phyloP scores from a whole-genome alignment of 2,329 filamentous ascomycete genomes.

The Truncatella angustata region DNA sequence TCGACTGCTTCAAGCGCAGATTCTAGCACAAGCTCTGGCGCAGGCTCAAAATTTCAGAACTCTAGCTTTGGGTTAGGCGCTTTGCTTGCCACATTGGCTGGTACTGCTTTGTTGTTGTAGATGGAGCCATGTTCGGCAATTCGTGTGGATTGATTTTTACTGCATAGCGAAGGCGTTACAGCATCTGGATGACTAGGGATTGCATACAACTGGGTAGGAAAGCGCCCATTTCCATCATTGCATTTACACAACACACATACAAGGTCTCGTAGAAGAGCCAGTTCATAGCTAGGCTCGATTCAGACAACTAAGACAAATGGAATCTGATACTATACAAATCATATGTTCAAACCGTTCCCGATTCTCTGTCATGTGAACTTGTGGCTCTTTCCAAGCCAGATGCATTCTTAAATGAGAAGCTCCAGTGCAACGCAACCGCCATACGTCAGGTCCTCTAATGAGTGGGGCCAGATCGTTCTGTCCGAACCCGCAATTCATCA shows the following conservation, averaged over 20 bases:
- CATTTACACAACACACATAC: too few relatives aligned
- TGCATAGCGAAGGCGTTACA: slow-evolving; percentile 30
- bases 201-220: neutral
- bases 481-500: too few relatives aligned
- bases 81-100: slow-evolving; percentile 42
- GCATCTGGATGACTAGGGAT: neutral
- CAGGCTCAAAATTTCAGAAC: slow-evolving; percentile 11
- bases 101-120: slow-evolving; percentile 37
- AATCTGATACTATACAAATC: too few relatives aligned
- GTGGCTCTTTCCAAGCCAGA: neutral
- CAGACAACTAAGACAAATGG: neutral
- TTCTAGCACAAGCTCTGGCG: slow-evolving; percentile 15
- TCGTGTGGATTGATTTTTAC: slow-evolving; percentile 5
- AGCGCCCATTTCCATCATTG: neutral
- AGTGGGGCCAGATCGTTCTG: too few relatives aligned
- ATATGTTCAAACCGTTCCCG: too few relatives aligned
- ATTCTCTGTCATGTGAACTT: too few relatives aligned
- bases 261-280: too few relatives aligned
- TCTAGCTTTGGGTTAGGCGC: slow-evolving; percentile 33
- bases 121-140: neutral
- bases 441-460: too few relatives aligned
- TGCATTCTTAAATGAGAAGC: neutral
- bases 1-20: slow-evolving; percentile 15
- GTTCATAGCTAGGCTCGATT: too few relatives aligned
- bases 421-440: neutral